These are phyloP conservation scores for Fulvia fulva DNA, from an alignment of 2,329 filamentous ascomycete genomes.

Conservation along the genomic window DNA sequence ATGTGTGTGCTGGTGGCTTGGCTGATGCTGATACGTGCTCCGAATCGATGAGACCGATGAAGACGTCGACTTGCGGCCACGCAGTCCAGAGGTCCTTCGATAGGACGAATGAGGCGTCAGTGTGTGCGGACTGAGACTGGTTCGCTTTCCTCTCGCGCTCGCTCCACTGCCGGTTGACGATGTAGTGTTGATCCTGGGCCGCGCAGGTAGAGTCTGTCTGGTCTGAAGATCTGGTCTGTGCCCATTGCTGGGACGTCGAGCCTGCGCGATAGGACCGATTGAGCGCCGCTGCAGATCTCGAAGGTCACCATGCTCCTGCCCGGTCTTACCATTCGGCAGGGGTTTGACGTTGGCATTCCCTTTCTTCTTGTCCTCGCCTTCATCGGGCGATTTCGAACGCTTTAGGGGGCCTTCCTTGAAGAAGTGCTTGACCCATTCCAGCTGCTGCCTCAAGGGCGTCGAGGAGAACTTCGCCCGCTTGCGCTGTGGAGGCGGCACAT, in stretches of 20 bases:
- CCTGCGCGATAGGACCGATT: slow-evolving; percentile 31
- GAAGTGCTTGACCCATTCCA: slow-evolving; percentile 68
- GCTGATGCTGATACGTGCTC: slow-evolving; percentile 77
- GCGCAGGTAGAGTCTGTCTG: slow-evolving; percentile 37
- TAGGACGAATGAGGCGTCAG: slow-evolving; percentile 84
- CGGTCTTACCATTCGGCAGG: slow-evolving; percentile 14
- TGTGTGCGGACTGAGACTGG: slow-evolving; percentile 68
- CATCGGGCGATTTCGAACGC: slow-evolving; percentile 55
- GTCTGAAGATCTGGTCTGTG: slow-evolving; percentile 36
- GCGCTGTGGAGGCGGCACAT: slow-evolving; percentile 45
- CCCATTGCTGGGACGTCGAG: slow-evolving; percentile 32
- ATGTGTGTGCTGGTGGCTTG: slow-evolving; percentile 66
- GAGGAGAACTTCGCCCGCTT: slow-evolving; percentile 56
- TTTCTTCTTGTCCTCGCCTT: slow-evolving; percentile 16
- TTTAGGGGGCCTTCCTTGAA: slow-evolving; percentile 62
- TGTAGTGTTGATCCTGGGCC: slow-evolving; percentile 44
- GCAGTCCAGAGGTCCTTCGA: slow-evolving; percentile 77
- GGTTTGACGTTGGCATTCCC: slow-evolving; percentile 18
- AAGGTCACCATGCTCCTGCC: slow-evolving; percentile 18
- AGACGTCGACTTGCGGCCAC: slow-evolving; percentile 91
- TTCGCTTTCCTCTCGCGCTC: slow-evolving; percentile 33
- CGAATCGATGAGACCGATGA: slow-evolving; percentile 91
- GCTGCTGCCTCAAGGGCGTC: slow-evolving; percentile 62
- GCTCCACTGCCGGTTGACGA: slow-evolving; percentile 33
- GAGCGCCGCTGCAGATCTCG: slow-evolving; percentile 36